Conservation (phyloP, 805 yeast species). For the Metschnikowia sp. region DNA sequence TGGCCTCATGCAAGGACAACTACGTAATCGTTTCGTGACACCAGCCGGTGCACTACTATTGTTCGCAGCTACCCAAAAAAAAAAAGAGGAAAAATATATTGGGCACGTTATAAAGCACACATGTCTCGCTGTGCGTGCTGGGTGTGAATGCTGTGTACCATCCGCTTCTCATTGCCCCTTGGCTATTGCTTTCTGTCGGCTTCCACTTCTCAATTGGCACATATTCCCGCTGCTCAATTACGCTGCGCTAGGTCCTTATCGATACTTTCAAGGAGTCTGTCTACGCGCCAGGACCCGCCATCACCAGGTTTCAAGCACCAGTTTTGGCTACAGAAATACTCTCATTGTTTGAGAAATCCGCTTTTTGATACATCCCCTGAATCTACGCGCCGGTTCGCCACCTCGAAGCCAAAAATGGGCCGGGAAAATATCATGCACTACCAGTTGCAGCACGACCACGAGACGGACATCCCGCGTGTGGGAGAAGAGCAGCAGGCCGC, state of each 20-base stretch:
- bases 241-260: neutral
- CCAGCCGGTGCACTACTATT: conserved; percentile 10
- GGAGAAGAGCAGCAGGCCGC: conserved; percentile 3
- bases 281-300: neutral
- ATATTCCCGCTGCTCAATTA: neutral
- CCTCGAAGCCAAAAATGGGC: conserved; percentile 29
- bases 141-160: conserved; percentile 3
- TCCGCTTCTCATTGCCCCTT: neutral
- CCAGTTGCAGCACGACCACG: conserved; percentile 39
- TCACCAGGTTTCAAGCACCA: neutral
- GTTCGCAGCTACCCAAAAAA: conserved; percentile 13
- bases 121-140: conserved; percentile 3
- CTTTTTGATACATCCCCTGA: neutral
- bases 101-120: conserved; percentile 1
- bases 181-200: neutral
- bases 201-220: neutral
- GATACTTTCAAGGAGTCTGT: no score
- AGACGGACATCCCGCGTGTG: conserved; percentile 28
- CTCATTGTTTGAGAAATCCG: no score
- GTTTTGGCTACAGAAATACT: neutral
- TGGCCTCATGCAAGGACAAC: conserved; percentile 15
- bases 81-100: neutral
- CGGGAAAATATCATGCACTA: conserved; percentile 40
- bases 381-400: conserved; percentile 1
- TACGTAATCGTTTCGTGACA: conserved; percentile 13